These are phyloP conservation scores for Talaromyces sp. DNA, from an alignment of 2,329 filamentous ascomycete genomes.

Conservation along the genomic window DNA sequence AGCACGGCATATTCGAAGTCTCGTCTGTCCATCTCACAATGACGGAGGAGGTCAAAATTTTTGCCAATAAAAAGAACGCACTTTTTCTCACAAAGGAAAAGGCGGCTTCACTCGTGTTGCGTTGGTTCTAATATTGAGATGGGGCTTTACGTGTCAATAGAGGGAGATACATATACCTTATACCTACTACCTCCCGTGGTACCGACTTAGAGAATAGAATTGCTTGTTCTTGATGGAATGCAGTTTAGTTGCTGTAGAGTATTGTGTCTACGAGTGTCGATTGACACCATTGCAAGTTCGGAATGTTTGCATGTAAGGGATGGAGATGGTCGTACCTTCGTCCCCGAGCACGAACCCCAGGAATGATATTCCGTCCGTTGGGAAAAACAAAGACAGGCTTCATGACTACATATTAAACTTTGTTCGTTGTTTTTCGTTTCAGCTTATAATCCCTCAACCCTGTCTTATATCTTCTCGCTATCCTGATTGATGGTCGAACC, in stretches of 20 bases:
- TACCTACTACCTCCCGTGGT: background rate
- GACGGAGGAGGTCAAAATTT: constrained; percentile 47
- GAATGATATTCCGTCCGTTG: background rate
- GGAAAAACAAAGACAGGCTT: background rate
- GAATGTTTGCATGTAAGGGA: background rate
- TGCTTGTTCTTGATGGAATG: background rate
- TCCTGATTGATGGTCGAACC: background rate
- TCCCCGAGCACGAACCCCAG: background rate
- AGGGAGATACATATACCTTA: constrained; percentile 40
- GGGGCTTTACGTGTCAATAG: constrained; percentile 41
- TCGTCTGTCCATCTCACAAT: constrained; percentile 36
- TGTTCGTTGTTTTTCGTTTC: background rate
- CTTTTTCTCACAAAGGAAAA: constrained; percentile 22
- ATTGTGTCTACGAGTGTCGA: background rate
- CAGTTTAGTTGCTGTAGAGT: background rate
- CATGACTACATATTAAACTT: background rate
- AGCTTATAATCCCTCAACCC: background rate
- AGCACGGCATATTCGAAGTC: constrained; percentile 44
- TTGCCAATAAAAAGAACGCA: constrained; percentile 39
- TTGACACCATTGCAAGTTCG: background rate
- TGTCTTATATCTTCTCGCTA: too few relatives aligned
- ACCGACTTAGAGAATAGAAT: background rate
- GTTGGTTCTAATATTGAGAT: constrained; percentile 35
- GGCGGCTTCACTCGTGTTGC: constrained; percentile 41
- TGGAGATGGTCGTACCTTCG: background rate